Conservation (phyloP, 2,329 filamentous ascomycete genomes). For the Fulvia fulva region DNA sequence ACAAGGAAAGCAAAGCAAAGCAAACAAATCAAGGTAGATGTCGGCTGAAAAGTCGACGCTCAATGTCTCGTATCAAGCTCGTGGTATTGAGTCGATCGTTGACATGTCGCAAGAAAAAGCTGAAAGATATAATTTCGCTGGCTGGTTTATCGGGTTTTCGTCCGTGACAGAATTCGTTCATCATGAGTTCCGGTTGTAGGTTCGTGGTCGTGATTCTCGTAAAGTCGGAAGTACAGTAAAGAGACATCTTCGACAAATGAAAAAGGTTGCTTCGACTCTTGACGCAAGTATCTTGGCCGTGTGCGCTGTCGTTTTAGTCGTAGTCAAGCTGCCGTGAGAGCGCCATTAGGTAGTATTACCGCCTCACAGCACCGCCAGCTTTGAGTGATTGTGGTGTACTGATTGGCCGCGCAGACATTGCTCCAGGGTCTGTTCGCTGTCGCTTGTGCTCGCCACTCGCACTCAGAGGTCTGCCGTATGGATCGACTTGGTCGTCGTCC, state of each 20-base stretch:
- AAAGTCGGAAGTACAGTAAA: constrained; percentile 19
- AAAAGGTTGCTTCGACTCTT: constrained; percentile 10
- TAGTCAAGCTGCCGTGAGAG: constrained; percentile 14
- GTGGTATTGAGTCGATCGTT: background rate
- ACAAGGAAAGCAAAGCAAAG: background rate
- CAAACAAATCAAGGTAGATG: background rate
- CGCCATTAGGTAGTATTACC: constrained; percentile 20
- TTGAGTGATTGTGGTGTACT: constrained; percentile 32
- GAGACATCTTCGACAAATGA: constrained; percentile 10
- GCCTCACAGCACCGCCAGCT: constrained; percentile 25
- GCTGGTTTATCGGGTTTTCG: constrained; percentile 21
- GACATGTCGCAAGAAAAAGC: constrained; percentile 3
- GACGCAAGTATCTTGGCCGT: constrained; percentile 10
- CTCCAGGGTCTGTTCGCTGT: constrained; percentile 60
- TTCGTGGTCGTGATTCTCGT: constrained; percentile 34
- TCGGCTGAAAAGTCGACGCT: constrained; percentile 5
- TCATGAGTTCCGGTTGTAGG: constrained; percentile 21
- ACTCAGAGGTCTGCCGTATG: constrained; percentile 61
- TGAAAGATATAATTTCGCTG: constrained; percentile 12
- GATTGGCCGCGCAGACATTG: constrained; percentile 26
- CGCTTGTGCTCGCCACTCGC: constrained; percentile 66
- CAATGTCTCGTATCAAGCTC: background rate
- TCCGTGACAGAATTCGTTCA: constrained; percentile 22
- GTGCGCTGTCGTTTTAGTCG: constrained; percentile 15
- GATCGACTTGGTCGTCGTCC: constrained; percentile 59